Evolutionary conservation across 1,139 yeast species (phyloP), one percentile per base, ranked within the genome.

Genomic region (Candida labiduridarum): DNA sequence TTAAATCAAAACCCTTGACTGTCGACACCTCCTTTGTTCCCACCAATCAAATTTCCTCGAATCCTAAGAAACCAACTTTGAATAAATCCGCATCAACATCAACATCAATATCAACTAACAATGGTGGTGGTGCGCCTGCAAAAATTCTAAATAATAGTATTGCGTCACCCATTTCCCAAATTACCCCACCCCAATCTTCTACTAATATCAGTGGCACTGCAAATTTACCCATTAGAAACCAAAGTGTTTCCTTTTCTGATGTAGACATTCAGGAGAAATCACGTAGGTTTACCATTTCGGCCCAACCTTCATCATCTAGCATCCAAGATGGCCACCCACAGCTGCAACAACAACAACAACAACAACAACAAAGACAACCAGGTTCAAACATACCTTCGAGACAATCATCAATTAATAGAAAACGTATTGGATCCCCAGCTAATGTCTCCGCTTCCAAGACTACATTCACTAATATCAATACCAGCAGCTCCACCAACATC

Each of bases 201-300:
- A 35, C 49, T 35, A 44, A 43, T 19, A 15, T 14, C 31, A 40
- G 30, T 33, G 31, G 36, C 9, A 31, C 52, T 6, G 33, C 53
- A 14, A 43, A 44, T 14, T 18, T 47, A 12, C 51, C 55, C 4
- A 40, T 50, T 4, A 45, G 54, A 41, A 50, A 57, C 25, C 63
- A 61, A 39, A 60, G 71, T 25, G 81, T 76, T 8, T 74, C 80
- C 3, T 76, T 76, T 53, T 65, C 71, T 35, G 76, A 73, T 46
- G 58, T 66, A 49, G 77, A 75, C 41, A 58, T 57, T 31, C 74
- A 67, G 51, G 81, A 76, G 46, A 64, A 74, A 41, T 62, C 74
- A 18, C 59, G 80, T 48, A 58, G 81, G 44, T 76, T 76, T 59
- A 76, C 81, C 11, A 76, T 76, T 19, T 67, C 76, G 8, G 76